phyloP scores from a whole-genome alignment of 768 basidiomycete species.

The Megacollybia marginata region DNA sequence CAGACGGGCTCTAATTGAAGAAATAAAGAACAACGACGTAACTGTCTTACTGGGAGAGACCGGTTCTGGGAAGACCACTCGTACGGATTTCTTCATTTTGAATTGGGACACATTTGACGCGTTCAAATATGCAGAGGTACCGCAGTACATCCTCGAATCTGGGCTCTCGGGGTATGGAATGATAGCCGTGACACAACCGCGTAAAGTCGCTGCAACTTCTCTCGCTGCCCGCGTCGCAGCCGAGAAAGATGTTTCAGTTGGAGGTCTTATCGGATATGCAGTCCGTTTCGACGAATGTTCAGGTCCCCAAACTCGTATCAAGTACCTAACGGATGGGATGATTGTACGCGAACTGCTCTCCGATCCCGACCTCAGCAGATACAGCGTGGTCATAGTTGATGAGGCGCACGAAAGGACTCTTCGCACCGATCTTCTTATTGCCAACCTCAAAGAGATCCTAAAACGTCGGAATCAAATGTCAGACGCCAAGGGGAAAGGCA shows the following conservation, averaged over 20 bases:
- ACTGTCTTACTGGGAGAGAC: constrained; percentile 93
- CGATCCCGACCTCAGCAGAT: constrained; percentile 68
- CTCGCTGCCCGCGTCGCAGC: constrained; percentile 87
- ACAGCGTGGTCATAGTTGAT: constrained; percentile 87
- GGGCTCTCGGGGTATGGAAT: constrained; percentile 63
- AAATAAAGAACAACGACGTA: constrained; percentile 72
- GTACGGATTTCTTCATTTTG: constrained; percentile 42
- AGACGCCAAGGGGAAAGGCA: constrained; percentile 30
- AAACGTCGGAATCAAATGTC: constrained; percentile 44
- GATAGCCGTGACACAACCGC: constrained; percentile 92
- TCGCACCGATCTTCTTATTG: constrained; percentile 89
- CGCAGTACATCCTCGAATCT: constrained; percentile 88
- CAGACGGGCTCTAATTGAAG: constrained; percentile 64
- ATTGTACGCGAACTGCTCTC: constrained; percentile 86
- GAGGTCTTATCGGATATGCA: constrained; percentile 82
- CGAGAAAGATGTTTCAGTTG: constrained; percentile 70
- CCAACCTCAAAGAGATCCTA: constrained; percentile 81
- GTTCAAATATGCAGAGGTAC: constrained; percentile 63
- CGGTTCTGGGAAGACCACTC: constrained; percentile 97
- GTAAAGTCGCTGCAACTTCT: constrained; percentile 90
- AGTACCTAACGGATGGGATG: constrained; percentile 98
- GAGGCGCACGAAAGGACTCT: constrained; percentile 97
- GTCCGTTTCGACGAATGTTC: constrained; percentile 91
- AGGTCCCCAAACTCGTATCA: constrained; percentile 71
- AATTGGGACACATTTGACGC: neutral